Base-by-base conservation (phyloP, 2,329 filamentous ascomycete genomes). In the Dothideomycetes sp. region DNA sequence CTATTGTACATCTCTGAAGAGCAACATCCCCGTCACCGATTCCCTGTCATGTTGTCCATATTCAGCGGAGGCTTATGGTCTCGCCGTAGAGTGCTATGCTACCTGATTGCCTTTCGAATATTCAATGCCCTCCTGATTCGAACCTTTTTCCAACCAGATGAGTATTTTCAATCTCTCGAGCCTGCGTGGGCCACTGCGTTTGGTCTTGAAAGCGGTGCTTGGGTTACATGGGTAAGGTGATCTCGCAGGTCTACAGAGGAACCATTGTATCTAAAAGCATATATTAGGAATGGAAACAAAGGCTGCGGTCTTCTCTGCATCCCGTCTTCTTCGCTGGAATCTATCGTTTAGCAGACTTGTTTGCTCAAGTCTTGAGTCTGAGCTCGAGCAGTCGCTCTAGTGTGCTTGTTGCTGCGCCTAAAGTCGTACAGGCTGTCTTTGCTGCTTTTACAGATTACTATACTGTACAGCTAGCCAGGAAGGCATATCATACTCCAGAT, bases 121-220 rank as follows among this genome's bases (percentile, higher is more conserved):
- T 59, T 84, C 57, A 94, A 94, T 64, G 79, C 86, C 22, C 69
- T 91, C 51, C 77, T 71, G 46, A 69, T 93, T 42, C 70, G 75
- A 48, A 96, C 91, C 15, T 98, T 95, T 60, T 98, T 98, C 65
- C 91, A 98, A 61, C 91, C 91, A 19, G 91, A 98, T 66, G 91
- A 98, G 62, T 96, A 85, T 67, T 98, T 91, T 55, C 91, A 98
- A 58, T 83, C 87, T 1, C 74, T 96, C 33, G 91, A 98, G 65
- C 89, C 91, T 38, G 91, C 91, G 49, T 96, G 89, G 88, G 70
- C 79, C 52, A 72, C 91, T 40, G 83, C 84, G 3, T 95, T 94
- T 27, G 88, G 88, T 16, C 55, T 67, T 2, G 58, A 70, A 11
- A 83, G 80, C 59, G 83, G 84, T 46, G 85, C 89, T 19, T 98